Percentiles rank a stretch among this genome's conserved stretches.
phyloP scores from a whole-genome alignment of 83 land plant species.

The Diphasiastrum complanatum region DNA sequence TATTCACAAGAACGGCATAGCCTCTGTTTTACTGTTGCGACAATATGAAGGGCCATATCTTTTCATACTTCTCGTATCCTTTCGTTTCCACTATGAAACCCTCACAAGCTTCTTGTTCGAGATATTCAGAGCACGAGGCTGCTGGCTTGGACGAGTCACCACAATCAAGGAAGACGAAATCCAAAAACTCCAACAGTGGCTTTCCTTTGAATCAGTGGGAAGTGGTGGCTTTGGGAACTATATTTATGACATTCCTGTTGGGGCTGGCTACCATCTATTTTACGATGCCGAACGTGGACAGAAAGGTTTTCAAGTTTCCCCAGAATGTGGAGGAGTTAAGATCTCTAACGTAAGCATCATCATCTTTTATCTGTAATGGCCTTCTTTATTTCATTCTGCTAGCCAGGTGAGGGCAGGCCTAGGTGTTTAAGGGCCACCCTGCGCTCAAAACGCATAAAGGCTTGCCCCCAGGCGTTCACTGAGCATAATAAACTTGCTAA shows the following conservation, averaged over 20 bases:
- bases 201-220: conserved; percentile 17
- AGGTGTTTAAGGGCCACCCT: background rate
- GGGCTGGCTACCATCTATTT: conserved; percentile 22
- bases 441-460: background rate
- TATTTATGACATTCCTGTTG: conserved; percentile 12
- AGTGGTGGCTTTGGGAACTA: conserved; percentile 9
- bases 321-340: conserved; percentile 22
- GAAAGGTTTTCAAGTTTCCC: conserved; percentile 26
- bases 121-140: too few species aligned
- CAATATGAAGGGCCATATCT: too few species aligned
- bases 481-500: background rate
- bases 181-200: too few species aligned
- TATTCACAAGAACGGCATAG: too few species aligned
- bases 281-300: conserved; percentile 31
- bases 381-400: background rate
- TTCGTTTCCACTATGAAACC: too few species aligned
- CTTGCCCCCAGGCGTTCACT: too few species aligned
- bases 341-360: conserved; percentile 31
- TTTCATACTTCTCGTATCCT: too few species aligned
- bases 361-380: background rate
- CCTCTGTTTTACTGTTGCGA: too few species aligned
- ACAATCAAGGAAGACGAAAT: too few species aligned
- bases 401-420: background rate
- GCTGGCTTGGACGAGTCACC: too few species aligned
- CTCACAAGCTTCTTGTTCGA: too few species aligned